These are phyloP conservation scores for Pistacia vera DNA, from an alignment of 345 rosid genomes.

Conservation along the genomic window DNA sequence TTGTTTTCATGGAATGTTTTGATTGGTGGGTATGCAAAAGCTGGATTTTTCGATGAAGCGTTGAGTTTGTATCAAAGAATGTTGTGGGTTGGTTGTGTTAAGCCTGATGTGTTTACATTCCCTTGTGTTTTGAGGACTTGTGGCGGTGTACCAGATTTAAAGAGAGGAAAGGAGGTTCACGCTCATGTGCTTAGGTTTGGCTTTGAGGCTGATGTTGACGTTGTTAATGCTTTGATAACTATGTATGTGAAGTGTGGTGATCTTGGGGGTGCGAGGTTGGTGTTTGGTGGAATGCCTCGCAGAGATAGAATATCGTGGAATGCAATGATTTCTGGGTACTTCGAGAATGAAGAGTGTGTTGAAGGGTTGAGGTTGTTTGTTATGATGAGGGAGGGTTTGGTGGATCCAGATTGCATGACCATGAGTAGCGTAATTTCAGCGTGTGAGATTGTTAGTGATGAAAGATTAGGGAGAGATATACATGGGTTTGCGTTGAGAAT, in stretches of 20 bases:
- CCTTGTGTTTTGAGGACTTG: constrained; percentile 94
- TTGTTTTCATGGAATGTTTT: constrained; percentile 93
- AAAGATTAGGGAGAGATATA: constrained; percentile 61
- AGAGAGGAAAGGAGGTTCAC: constrained; percentile 81
- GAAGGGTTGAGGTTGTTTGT: constrained; percentile 71
- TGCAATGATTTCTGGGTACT: constrained; percentile 86
- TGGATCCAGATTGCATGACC: constrained; percentile 86
- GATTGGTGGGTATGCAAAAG: constrained; percentile 86
- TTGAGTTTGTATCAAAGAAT: constrained; percentile 85
- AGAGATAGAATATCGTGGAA: constrained; percentile 94
- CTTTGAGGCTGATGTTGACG: constrained; percentile 72
- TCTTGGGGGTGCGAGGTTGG: constrained; percentile 45
- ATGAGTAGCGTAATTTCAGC: constrained; percentile 79
- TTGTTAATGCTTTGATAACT: constrained; percentile 79
- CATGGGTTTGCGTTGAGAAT: constrained; percentile 59
- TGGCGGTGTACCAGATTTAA: constrained; percentile 67
- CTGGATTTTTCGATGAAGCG: constrained; percentile 83
- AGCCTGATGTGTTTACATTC: constrained; percentile 88
- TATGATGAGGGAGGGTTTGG: constrained; percentile 59
- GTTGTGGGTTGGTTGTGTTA: constrained; percentile 75
- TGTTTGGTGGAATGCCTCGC: constrained; percentile 71
- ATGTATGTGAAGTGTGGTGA: constrained; percentile 85
- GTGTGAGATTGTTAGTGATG: constrained; percentile 65
- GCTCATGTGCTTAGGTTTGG: constrained; percentile 77
- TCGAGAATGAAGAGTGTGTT: constrained; percentile 70